phyloP scores from a whole-genome alignment of 1,139 yeast genomes.

The Yamadazyma triangularis region DNA sequence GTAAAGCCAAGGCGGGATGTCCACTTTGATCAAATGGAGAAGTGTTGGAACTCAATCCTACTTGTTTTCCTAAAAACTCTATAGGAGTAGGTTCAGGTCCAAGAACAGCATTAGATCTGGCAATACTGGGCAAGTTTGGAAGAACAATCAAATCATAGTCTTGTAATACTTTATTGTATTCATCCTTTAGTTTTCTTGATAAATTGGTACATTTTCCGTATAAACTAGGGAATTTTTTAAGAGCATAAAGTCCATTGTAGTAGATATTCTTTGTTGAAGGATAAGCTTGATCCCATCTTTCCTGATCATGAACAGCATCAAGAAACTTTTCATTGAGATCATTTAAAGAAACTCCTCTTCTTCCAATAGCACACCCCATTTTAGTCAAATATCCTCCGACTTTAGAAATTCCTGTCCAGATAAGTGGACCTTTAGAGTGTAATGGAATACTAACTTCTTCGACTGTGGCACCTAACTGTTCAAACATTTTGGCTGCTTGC shows the following conservation, averaged over 20 bases:
- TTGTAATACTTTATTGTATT: slow-evolving; percentile 22
- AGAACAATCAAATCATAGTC: slow-evolving; percentile 10
- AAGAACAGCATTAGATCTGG: slow-evolving; percentile 11
- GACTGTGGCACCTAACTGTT: slow-evolving; percentile 12
- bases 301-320: slow-evolving; percentile 15
- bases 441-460: slow-evolving; percentile 12
- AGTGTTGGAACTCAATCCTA: slow-evolving; percentile 31
- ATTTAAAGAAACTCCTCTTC: slow-evolving; percentile 5
- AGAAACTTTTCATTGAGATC: slow-evolving; percentile 8
- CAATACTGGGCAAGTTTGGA: slow-evolving; percentile 11
- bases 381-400: slow-evolving; percentile 6
- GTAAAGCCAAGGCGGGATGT: slow-evolving; percentile 30
- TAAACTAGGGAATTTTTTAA: slow-evolving; percentile 25
- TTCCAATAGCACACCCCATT: slow-evolving; percentile 4
- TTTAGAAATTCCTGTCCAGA: slow-evolving; percentile 14
- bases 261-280: slow-evolving; percentile 22
- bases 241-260: slow-evolving; percentile 24
- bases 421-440: slow-evolving; percentile 11
- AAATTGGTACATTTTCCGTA: slow-evolving; percentile 29
- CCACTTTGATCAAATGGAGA: slow-evolving; percentile 32
- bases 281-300: slow-evolving; percentile 21
- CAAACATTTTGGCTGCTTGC: slow-evolving; percentile 8
- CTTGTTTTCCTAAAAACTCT: slow-evolving; percentile 18
- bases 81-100: slow-evolving; percentile 10
- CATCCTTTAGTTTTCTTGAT: slow-evolving; percentile 23